Evolutionary conservation across 192 early-diverging fungal genomes (phyloP), one percentile per base, ranked within the genome.

Genomic region (Coemansia sp.): DNA sequence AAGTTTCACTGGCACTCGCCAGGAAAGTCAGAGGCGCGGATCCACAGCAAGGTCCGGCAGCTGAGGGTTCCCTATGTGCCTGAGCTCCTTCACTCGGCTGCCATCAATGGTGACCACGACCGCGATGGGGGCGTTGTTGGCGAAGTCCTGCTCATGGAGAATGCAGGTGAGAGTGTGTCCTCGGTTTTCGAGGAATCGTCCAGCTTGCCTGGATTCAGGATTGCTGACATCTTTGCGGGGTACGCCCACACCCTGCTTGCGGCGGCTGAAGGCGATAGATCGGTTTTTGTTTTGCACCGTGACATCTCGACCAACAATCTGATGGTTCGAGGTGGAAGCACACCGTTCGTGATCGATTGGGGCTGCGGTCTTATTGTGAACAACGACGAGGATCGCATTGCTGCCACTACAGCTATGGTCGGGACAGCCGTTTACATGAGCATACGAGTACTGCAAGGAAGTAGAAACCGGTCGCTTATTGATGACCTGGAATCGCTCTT

Each of bases 401-500:
- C 23, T 13, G 23, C 51, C 7, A 25, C 12, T 9, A 30, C 6
- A 9, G 7, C 29, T 0, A 53, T 53, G 26, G 29, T 53, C 1
- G 59, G 40, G 18, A 61, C 59, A 7, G 42, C 40, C 5, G 31
- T 35, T 0, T 61, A n/a, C 18, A 61, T 61, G 59, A 30, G 59
- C 42, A 20, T 61, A 3, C 59, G 45, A 9, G 42, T 61, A 7
- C 59, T 61, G 4, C 26, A 35, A 7, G 16, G 45, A 21, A n/a
- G 13, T 28, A 46, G 28, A 42, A 42, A 21, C 25, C 59, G 59
- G n/a, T 35, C 42, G 9, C 15, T 61, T 9, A 2, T 46, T 7
- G 42, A 61, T 15, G 59, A 61, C 15, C 35, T 61, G 37, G 59
- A 61, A 25, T 61, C 59, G 21, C 25, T 61, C 1, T 61, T 61